Evolutionary conservation across 805 yeast species (phyloP), one percentile per base, ranked within the genome.

Genomic region (Maudiozyma saulgeensis): DNA sequence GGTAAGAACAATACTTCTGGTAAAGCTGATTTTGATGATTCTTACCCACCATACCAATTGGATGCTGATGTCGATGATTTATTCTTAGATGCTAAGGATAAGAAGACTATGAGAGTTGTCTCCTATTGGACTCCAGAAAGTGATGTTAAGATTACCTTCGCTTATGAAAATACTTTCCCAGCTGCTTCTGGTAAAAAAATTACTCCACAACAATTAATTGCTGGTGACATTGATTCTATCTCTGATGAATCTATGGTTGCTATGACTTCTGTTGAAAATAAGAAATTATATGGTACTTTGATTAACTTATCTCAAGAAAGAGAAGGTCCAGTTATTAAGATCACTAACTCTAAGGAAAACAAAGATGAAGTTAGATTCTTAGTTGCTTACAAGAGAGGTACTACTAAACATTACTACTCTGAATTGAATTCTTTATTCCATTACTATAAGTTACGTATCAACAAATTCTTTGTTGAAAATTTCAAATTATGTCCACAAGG

Each of bases 381-480:
- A 45, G 84, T 93, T 60, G 98, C 96, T 43, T 91, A 78, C 72
- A 84, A 82, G 59, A 89, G 85, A 65, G 81, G 82, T 54, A 75
- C 95, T 25, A 83, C 97, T 12, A 84, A 93, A 44, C 83, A 88
- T 56, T 91, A 84, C 72, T 87, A 83, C 68, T 81, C 95, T 35
- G 95, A 97, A 19, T 75, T 91, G 53, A 78, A 87, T 46, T 85
- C 90, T 54, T 76, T 91, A 66, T 90, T 90, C 60, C 84, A 84
- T 65, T 93, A 88, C 74, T 91, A 91, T 70, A 85, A 88, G 54
- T 77, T 93, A 58, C 78, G 80, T 43, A 81, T 90, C 51, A 81
- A 93, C 46, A 80, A 96, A 67, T 89, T 89, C 70, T 93, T 90
- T 64, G 89, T 93, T 51, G 99, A 91, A 68, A 93, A 90, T 66